Percentiles rank a stretch among this genome's conserved stretches.
These are phyloP conservation scores for Chrysoporthe cubensis DNA, from an alignment of 2,329 filamentous ascomycete genomes.

Conservation along the genomic window DNA sequence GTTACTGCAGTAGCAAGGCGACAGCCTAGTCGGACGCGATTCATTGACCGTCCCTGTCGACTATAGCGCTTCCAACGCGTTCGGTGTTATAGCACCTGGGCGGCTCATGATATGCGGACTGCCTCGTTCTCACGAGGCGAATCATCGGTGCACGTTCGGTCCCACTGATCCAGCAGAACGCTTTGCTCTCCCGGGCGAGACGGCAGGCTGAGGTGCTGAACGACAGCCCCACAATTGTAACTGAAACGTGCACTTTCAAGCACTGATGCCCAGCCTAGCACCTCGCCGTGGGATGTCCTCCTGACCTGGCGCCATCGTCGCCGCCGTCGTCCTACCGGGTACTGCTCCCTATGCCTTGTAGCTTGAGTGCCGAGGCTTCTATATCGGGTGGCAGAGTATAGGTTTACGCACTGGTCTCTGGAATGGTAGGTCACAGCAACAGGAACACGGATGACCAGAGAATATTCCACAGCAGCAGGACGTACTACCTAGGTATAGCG, in stretches of 20 bases:
- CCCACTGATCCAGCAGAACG: not conserved
- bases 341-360: too few species aligned
- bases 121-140: not conserved
- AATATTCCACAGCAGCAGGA: not conserved
- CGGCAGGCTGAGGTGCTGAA: not conserved
- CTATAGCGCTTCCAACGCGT: not conserved
- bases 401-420: not conserved
- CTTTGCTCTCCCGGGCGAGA: not conserved
- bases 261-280: not conserved
- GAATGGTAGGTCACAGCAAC: not conserved
- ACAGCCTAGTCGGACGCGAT: not conserved
- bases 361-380: too few species aligned
- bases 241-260: not conserved
- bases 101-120: not conserved
- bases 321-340: not conserved
- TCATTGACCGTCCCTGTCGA: not conserved
- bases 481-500: too few species aligned
- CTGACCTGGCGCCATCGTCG: not conserved
- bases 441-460: not conserved
- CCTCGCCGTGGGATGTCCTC: not conserved
- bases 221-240: not conserved
- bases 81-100: not conserved
- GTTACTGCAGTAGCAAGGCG: not conserved
- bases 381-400: not conserved
- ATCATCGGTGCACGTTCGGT: not conserved